Evolutionary conservation across 352 stramenopile species (phyloP), one percentile per base, ranked within the genome.

Genomic region (Phytophthora ohioensis): DNA sequence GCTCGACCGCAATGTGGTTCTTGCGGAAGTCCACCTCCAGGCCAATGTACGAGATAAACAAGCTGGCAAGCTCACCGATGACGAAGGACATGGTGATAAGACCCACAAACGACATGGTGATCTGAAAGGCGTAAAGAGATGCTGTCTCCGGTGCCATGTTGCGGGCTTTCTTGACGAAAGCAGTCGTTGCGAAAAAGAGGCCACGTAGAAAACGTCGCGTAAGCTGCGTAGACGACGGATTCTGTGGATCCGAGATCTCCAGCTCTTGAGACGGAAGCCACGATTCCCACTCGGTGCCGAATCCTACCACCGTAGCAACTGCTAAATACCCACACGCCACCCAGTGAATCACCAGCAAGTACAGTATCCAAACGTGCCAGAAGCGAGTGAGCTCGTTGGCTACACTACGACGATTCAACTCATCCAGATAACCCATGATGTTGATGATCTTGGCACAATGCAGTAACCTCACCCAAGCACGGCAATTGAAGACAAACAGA

Each of bases 1-100:
- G 55, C 46, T 84, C 68, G 1, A 88, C 71, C 8, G 80, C 79
- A 27, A 88, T 82, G 57, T 89, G 77, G 27, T 87, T 79, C 39
- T 88, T 88, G 49, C 80, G 82, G 42, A 91, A 91, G 32, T 84
- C 71, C 13, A 91, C 78, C 52, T 91, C 79, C 30, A 87, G 75
- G 30, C 80, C 75, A 53, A 85, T 88, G 51, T 71, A 85, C n/a
- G 78, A 87, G 27, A 81, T 71, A 64, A 87, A 91, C 11, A 91
- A 39, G 41, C 79, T 87, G 0, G 79, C 75, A 3, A 87, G 64
- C 55, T 88, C 78, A 3, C 76, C 75, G 41, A 91, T 79, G 36
- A 88, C 76, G 49, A 88, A 80, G 4, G 80, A 80, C 82, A 88
- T 85, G n/a, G 74, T 64, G 17, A 88, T 65, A 2, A 88, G 65